phyloP scores from a whole-genome alignment of 257 asterid species.

The Penstemon newberryi region DNA sequence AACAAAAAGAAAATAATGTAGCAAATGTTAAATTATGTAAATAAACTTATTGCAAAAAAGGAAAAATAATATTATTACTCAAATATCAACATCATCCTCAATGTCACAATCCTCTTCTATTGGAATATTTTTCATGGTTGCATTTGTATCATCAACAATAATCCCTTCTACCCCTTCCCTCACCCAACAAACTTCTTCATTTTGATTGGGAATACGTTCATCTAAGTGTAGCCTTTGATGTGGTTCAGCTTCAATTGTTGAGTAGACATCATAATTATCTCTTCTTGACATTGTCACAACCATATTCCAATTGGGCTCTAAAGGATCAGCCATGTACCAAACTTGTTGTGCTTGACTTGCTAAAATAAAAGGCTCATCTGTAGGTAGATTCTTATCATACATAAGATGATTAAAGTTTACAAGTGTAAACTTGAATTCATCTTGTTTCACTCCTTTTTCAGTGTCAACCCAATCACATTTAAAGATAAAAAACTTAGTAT shows the following conservation, averaged over 20 bases:
- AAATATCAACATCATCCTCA: background rate
- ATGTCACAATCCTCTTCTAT: background rate
- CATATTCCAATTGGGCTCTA: background rate
- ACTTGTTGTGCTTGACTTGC: background rate
- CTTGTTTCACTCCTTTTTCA: too few relatives aligned
- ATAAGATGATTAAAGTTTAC: too few relatives aligned
- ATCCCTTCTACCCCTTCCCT: constrained; percentile 4
- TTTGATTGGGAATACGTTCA: background rate
- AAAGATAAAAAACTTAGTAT: background rate
- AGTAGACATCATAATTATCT: constrained; percentile 7
- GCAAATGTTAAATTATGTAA: too few relatives aligned
- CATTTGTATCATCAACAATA: background rate
- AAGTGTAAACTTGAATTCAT: too few relatives aligned
- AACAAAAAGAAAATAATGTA: too few relatives aligned
- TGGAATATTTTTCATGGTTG: background rate
- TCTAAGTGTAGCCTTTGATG: background rate
- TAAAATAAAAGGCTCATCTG: too few relatives aligned
- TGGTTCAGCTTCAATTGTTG: background rate
- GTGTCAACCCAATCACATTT: background rate
- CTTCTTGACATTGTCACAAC: background rate
- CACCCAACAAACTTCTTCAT: background rate
- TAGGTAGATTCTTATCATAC: too few relatives aligned
- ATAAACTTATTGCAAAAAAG: too few relatives aligned
- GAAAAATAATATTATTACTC: too few relatives aligned
- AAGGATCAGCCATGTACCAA: background rate